Percentiles rank a stretch among this genome's conserved stretches.
Evolutionary conservation across 306 rosid species (phyloP).

Genomic region (Pyrus communis): DNA sequence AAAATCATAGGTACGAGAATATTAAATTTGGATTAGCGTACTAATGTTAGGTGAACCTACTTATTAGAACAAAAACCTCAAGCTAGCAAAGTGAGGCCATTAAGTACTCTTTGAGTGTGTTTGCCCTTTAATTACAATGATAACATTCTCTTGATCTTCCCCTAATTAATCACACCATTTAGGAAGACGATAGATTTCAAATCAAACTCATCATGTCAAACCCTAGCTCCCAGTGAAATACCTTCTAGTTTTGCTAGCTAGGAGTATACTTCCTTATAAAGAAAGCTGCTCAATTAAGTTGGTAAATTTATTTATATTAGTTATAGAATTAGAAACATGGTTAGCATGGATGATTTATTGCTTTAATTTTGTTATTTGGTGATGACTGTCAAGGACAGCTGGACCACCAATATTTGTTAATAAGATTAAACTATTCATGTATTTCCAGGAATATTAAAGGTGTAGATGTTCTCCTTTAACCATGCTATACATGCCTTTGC

Average conservation of each 20-base stretch:
- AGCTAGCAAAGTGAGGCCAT: slow-evolving; percentile 37
- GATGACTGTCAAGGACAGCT: neutral
- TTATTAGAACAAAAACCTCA: slow-evolving; percentile 28
- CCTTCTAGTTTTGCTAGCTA: neutral
- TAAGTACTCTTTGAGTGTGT: slow-evolving; percentile 24
- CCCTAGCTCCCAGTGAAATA: slow-evolving; percentile 3
- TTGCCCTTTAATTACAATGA: slow-evolving; percentile 29
- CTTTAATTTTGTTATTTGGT: neutral
- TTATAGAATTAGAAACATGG: neutral
- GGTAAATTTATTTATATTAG: neutral
- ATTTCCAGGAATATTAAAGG: neutral
- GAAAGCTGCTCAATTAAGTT: neutral
- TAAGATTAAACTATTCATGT: neutral
- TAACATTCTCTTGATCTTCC: slow-evolving; percentile 24
- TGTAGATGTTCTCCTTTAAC: neutral
- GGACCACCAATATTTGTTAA: neutral
- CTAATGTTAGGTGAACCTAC: slow-evolving; percentile 59
- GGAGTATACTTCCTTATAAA: neutral
- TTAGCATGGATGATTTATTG: neutral
- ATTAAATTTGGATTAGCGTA: slow-evolving; percentile 18
- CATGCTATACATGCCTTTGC: neutral
- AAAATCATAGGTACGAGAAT: slow-evolving; percentile 37
- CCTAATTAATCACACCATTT: neutral
- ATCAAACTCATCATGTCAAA: slow-evolving; percentile 36
- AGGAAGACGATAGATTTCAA: slow-evolving; percentile 5